A percentile compares a stretch with the other conserved stretches of the same genome.
These are phyloP conservation scores for Cyanidiococcus yangmingshanensis DNA, from an alignment of 23 red algal species.

Conservation along the genomic window DNA sequence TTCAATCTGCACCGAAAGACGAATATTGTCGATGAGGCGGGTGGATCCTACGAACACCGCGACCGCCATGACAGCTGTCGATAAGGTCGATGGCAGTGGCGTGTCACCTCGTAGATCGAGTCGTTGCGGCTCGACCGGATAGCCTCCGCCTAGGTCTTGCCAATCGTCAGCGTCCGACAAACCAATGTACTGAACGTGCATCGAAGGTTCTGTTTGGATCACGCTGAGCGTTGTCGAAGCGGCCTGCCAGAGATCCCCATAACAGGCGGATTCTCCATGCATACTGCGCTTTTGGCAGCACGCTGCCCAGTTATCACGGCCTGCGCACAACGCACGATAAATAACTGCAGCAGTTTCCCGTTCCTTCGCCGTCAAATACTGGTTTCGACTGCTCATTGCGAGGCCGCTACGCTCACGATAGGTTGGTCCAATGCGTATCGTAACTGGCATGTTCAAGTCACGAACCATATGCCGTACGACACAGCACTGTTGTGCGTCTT, in stretches of 20 bases:
- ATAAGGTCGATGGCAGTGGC: background rate
- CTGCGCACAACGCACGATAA: constrained; percentile 31
- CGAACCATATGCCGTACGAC: constrained; percentile 41
- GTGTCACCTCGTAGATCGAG: background rate
- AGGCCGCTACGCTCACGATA: constrained; percentile 62
- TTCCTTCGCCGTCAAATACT: constrained; percentile 47
- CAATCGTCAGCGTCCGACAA: constrained; percentile 27
- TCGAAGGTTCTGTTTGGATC: constrained; percentile 21
- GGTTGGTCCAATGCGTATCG: constrained; percentile 35
- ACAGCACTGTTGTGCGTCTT: constrained; percentile 91
- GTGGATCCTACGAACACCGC: constrained; percentile 64
- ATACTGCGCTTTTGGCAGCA: constrained; percentile 5
- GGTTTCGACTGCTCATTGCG: constrained; percentile 71
- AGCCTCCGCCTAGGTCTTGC: constrained; percentile 10
- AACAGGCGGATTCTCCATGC: constrained; percentile 2
- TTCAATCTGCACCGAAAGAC: constrained; percentile 7
- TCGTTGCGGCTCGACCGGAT: background rate
- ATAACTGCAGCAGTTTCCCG: constrained; percentile 35
- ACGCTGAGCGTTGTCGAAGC: background rate
- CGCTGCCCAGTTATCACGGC: constrained; percentile 18
- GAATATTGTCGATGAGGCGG: constrained; percentile 85
- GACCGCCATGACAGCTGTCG: constrained; percentile 25
- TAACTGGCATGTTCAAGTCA: constrained; percentile 50
- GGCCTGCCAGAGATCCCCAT: constrained; percentile 7
- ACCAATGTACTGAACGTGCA: constrained; percentile 33